Base-by-base conservation (phyloP, 495 filamentous ascomycete species). In the Cercophora newfieldiana region DNA sequence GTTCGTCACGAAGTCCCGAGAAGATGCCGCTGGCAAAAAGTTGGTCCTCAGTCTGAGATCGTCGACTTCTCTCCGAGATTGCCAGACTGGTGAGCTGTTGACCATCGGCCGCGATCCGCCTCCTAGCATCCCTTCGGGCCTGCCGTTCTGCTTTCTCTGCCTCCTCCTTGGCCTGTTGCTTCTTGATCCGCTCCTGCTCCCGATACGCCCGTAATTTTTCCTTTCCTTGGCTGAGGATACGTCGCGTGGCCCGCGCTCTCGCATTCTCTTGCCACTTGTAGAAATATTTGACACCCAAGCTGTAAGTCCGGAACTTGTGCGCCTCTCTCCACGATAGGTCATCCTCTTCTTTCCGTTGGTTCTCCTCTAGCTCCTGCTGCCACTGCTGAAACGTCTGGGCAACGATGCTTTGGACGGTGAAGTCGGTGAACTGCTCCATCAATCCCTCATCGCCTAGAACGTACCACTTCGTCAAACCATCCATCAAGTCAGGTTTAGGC, bases 251-350 rank as follows among this genome's bases (percentile, higher is more conserved):
- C 7, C 67, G 70, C 0, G 58, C 50, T 2, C 79, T 70, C 12
- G 80, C 79, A 25, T 66, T 70, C 26, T 81, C 68, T 55, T 78
- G 76, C 84, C 84, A 86, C 12, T 72, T 67, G 55, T 81, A 79
- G 29, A 81, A 81, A 69, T 75, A 86, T 54, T 81, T 85, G 29
- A 80, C 73, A 14, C 68, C 66, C 28, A 86, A 71, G 14, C 73
- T 79, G 48, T 80, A 75, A 16, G 61, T 67, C 65, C 78, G 74
- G 67, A 77, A 81, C 14, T 78, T 59, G 24, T 78, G 71, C 28
- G 80, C 79, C 47, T 76, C 62, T 3, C 72, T 65, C 73, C 74
- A 77, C 0, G 77, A 78, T 24, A 68, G 51, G 6, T 79, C 75
- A 21, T 82, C 79, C 51, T 79, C 78, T 30, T 82, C 83, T 54